Base-by-base conservation (phyloP, 352 stramenopile species). In the Phytophthora pini region DNA sequence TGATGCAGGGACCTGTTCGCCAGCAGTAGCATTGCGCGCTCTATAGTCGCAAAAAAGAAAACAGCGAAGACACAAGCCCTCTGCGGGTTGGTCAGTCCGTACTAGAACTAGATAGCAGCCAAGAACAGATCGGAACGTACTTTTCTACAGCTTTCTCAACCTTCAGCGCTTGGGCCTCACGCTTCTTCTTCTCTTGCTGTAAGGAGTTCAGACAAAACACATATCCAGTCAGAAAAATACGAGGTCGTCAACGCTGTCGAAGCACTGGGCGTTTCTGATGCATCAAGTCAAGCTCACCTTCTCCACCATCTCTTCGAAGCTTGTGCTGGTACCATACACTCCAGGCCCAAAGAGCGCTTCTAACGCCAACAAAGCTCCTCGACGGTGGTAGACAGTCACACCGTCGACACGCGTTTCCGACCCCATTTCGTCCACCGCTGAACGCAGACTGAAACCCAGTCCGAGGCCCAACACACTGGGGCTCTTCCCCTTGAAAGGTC, bases 271-370 rank as follows among this genome's bases (percentile, higher is more conserved):
- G 47, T 29, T 46, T 68, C 43, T 67, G 50, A 58, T 63, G 39
- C n/a, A 9, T 49, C 22, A 56, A n/a, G 13, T 45, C 22, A 56
- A 29, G 32, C 62, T 53, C 41, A 78, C 72, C 81, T 93, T 94
- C 39, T 93, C 87, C 34, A 94, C 80, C 87, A 94, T 94, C 61
- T 93, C 84, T 62, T 93, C 83, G 60, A 92, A 95, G 50, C 76
- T 87, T 1, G 53, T 68, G 45, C 84, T 82, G 24, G 56, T 68
- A 27, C 87, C 87, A 68, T 88, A 93, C 13, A 92, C 77, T 10
- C 79, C 70, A 0, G 68, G 13, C 1, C 87, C 84, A 56, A 93
- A 93, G 22, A 92, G 53, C 4, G 79, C 72, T 31, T 86, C 85
- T 22, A 95, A 72, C n/a, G 91, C 80, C n/a, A 93, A 68, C 5